Base-by-base conservation (phyloP, 352 stramenopile genomes). In the Thalassiosira mediterranea region DNA sequence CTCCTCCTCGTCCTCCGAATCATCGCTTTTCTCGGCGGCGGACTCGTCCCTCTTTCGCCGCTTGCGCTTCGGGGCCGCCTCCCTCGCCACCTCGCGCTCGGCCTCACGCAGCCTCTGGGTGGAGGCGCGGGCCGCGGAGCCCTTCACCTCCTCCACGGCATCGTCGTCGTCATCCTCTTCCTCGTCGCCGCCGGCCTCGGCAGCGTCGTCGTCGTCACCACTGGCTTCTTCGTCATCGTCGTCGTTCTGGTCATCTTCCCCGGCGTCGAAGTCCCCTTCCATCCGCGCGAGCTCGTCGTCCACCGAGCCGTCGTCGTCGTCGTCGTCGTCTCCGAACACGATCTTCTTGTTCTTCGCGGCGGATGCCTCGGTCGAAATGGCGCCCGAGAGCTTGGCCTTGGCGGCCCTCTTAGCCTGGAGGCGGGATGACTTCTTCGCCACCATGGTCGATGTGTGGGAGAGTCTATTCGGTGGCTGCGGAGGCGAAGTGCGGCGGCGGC, bases 91-190 rank as follows among this genome's bases (percentile, higher is more conserved):
- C 42, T 70, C 56, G 25, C 68, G 58, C 21, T 77, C 68, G 0
- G 37, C 31, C 21, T 77, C 59, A 48, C 71, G 71, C 65, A 69
- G 37, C 29, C 60, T 59, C 48, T 70, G 56, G 8, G 58, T 79
- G 4, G 71, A 69, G 60, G 68, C 71, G 34, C 71, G 71, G n/a
- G 71, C 71, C 7, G 37, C 19, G 13, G 38, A 71, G 10, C 71
- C 71, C 31, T 64, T 57, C 25, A 79, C 56, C 60, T 79, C 71
- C 44, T 79, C 71, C 17, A 79, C 71, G 34, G 49, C 51, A 48
- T 73, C 53, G 17, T 79, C 70, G 19, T 73, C 46, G n/a, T 68
- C 49, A n/a, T 65, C 42, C 28, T 54, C 52, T 37, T 58, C 29
- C n/a, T 60, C 26, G 29, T 60, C 23, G 0, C 26, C 31, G 3